Evolutionary conservation across 2,329 filamentous ascomycete genomes (phyloP), one percentile per base, ranked within the genome.

Genomic region (Colletotrichum sp.): DNA sequence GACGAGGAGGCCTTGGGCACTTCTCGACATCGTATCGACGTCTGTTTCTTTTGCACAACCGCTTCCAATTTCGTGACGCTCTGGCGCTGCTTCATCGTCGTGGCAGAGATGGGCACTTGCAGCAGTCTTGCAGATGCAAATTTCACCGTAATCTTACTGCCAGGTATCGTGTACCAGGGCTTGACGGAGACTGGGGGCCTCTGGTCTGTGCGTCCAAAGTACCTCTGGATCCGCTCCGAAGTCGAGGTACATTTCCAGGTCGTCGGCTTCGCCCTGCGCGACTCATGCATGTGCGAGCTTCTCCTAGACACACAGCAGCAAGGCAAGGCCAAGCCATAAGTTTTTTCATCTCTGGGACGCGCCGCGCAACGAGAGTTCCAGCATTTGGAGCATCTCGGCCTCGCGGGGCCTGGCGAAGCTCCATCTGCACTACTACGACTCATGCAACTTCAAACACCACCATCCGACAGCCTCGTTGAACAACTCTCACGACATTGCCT

Each of bases 131-230:
- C 71, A 73, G 74, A 70, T 66, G 71, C 70, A 75, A 76, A 69
- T 70, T 76, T 74, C 36, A 75, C 61, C 36, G 71, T 48, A 76
- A 76, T 76, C 71, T 76, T 61, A 76, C 48, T 32, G 48, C 73
- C 24, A 77, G 64, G 75, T 76, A 67, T 68, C 68, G 38, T 43
- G 18, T 76, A 76, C 75, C 60, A 67, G 64, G 65, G 48, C 32
- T 32, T 56, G 26, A 62, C 18, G 26, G 28, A 73, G 58, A 67
- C 65, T 55, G 43, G 36, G 34, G 68, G 34, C 24, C 5, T n/a
- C 8, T 77, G 75, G 73, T 43, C 73, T 68, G 75, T 77, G 75
- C 73, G 15, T 12, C 1, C 0, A 2, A 77, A 48, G 75, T 77
- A 77, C 28, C 73, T 34, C 48, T n/a, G 36, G 67, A 77, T 60